Evolutionary conservation across 495 filamentous ascomycete species (phyloP), one percentile per base, ranked within the genome.

Genomic region (Rhypophila decipiens): DNA sequence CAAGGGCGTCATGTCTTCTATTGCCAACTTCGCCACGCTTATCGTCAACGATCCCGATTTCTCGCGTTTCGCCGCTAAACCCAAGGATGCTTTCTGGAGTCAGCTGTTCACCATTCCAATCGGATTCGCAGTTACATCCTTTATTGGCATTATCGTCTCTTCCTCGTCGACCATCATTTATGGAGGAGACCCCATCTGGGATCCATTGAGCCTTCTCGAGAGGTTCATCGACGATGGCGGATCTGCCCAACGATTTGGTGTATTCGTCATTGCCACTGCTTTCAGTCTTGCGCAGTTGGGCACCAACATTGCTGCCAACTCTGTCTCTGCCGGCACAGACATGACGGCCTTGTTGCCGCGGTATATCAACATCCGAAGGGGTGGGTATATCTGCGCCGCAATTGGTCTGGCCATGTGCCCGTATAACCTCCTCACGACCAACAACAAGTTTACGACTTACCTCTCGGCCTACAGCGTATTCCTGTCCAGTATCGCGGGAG

Each of bases 381-480:
- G 90, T 35, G 88, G 89, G 20, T 96, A 94, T 57, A 78, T 96
- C 53, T 95, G 89, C 63, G 90, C 90, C 0, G 63, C 73, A 4
- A 75, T 96, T 37, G 90, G 90, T 42, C 72, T 96, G 24, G 86
- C 80, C 42, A 93, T 96, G 82, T 90, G 86, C 57, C 90, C 90
- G 1, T 95, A 88, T 83, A 86, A 85, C 50, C 74, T 96, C 0
- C 79, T 94, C 18, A 81, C 77, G 0, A 67, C 73, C 5, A 77
- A 79, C n/a, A 95, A 94, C 68, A 81, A 86, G 61, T 96, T 96
- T 72, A 90, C 86, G n/a, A 90, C 87, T 37, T 96, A 96, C 57
- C 82, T 96, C 4, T 91, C 86, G 11, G 86, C 90, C 20, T 96
- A 96, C 71, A 89, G 87, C n/a, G 87, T 96, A 50, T 96, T 96